phyloP scores from a whole-genome alignment of 208 protist genomes.

The Lotmaria passim region DNA sequence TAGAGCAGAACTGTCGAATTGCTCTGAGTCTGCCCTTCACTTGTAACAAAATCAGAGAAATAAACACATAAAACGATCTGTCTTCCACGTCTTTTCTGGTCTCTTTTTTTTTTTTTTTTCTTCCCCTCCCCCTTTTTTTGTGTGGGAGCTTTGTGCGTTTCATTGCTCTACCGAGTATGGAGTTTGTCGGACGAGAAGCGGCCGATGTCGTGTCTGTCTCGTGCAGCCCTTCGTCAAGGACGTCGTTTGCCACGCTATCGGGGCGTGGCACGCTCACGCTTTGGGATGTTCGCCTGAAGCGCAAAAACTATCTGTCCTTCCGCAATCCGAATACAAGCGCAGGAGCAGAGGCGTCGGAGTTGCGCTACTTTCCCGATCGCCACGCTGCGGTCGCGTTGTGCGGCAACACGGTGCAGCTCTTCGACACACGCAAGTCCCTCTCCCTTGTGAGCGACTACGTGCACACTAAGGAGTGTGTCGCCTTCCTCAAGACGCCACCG shows the following conservation, averaged over 20 bases:
- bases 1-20: too few species aligned
- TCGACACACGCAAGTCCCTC: slow-evolving; percentile 51
- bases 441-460: slow-evolving; percentile 32
- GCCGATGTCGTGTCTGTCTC: slow-evolving; percentile 58
- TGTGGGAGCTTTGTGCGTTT: not conserved
- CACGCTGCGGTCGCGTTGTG: slow-evolving; percentile 57
- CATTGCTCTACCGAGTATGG: slow-evolving; percentile 42
- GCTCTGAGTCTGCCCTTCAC: too few species aligned
- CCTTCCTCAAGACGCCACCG: slow-evolving; percentile 26
- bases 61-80: too few species aligned
- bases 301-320: slow-evolving; percentile 48
- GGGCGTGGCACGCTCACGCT: slow-evolving; percentile 41
- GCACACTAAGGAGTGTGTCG: slow-evolving; percentile 51
- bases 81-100: not conserved
- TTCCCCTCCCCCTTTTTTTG: not conserved
- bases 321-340: slow-evolving; percentile 14
- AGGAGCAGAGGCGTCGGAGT: slow-evolving; percentile 45
- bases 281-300: slow-evolving; percentile 62
- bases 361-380: slow-evolving; percentile 46
- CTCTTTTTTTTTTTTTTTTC: slow-evolving; percentile 4
- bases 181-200: slow-evolving; percentile 42
- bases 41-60: too few species aligned
- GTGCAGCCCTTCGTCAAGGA: slow-evolving; percentile 24
- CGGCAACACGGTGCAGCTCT: slow-evolving; percentile 40
- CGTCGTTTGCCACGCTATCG: slow-evolving; percentile 61